These are phyloP conservation scores for Ceratobasidium sp. DNA, from an alignment of 1,284 basidiomycete species.

Conservation along the genomic window DNA sequence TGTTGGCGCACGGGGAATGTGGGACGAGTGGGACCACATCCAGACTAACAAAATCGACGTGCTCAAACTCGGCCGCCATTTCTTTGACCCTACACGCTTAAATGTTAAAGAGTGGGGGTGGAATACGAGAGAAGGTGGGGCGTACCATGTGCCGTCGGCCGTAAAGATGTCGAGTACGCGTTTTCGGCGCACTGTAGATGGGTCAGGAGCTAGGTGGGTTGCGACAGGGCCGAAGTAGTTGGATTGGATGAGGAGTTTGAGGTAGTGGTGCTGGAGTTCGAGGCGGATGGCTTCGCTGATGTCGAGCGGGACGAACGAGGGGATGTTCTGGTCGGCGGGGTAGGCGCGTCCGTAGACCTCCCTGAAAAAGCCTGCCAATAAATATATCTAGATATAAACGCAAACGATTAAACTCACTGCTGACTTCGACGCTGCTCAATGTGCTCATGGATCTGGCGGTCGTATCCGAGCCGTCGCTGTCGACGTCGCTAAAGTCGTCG, in stretches of 20 bases:
- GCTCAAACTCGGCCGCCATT: slow-evolving; percentile 32
- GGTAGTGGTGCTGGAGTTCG: slow-evolving; percentile 32
- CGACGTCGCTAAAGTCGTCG: slow-evolving; percentile 36
- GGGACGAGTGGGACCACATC: slow-evolving; percentile 35
- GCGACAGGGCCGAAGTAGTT: slow-evolving; percentile 36
- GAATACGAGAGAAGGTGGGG: background rate
- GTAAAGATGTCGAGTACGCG: slow-evolving; percentile 34
- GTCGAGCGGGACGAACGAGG: slow-evolving; percentile 26
- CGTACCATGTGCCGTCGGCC: slow-evolving; percentile 39
- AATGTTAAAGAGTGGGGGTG: background rate
- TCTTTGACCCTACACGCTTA: slow-evolving; percentile 7
- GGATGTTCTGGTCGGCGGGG: slow-evolving; percentile 29
- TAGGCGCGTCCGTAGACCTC: slow-evolving; percentile 39
- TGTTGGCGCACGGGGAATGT: slow-evolving; percentile 13
- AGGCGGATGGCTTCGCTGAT: slow-evolving; percentile 19
- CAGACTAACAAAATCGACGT: slow-evolving; percentile 39
- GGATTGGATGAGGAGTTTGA: slow-evolving; percentile 22
- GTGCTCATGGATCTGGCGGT: slow-evolving; percentile 35
- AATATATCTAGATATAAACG: background rate
- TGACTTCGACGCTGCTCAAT: slow-evolving; percentile 24
- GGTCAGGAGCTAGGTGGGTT: background rate
- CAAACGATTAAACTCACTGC: slow-evolving; percentile 12
- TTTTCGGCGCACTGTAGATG: background rate
- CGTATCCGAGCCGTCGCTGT: slow-evolving; percentile 5
- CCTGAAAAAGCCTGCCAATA: slow-evolving; percentile 21